Conservation (phyloP, 1,139 yeast species). For the Magnusiomyces ingens region DNA sequence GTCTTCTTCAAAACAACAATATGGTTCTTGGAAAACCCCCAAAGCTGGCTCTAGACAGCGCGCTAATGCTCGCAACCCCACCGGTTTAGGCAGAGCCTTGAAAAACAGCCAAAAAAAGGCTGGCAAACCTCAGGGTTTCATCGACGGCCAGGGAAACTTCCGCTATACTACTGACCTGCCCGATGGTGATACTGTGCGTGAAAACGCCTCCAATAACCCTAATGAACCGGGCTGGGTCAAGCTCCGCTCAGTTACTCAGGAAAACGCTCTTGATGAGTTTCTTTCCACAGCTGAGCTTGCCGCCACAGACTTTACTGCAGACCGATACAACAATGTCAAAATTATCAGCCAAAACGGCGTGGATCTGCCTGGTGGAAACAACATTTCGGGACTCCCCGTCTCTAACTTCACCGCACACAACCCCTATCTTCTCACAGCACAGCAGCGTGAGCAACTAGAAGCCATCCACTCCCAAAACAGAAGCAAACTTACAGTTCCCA, state of each 20-base stretch:
- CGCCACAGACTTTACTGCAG: constrained; percentile 94
- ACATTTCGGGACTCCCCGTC: constrained; percentile 16
- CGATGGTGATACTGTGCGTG: constrained; percentile 15
- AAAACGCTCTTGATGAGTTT: constrained; percentile 88
- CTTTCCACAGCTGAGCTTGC: constrained; percentile 92
- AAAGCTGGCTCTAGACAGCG: constrained; percentile 52
- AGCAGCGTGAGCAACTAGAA: constrained; percentile 58
- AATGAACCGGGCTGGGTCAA: constrained; percentile 87
- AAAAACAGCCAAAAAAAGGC: constrained; percentile 67
- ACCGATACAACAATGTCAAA: constrained; percentile 72
- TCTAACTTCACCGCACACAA: constrained; percentile 37
- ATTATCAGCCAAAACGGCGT: constrained; percentile 45
- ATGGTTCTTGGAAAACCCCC: constrained; percentile 76
- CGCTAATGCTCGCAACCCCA: constrained; percentile 72
- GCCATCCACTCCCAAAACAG: constrained; percentile 44
- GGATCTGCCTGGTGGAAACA: constrained; percentile 32
- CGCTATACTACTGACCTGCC: constrained; percentile 33
- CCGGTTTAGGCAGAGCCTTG: constrained; percentile 82
- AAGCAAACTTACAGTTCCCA: constrained; percentile 82
- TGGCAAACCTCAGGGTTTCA: constrained; percentile 61
- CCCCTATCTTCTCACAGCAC: constrained; percentile 54
- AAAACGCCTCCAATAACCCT: constrained; percentile 41
- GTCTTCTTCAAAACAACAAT: constrained; percentile 11
- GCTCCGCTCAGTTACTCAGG: constrained; percentile 89
- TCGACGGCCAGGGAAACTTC: constrained; percentile 58